These are phyloP conservation scores for Hypholoma sublateritium DNA, from an alignment of 768 basidiomycete genomes.

Conservation along the genomic window DNA sequence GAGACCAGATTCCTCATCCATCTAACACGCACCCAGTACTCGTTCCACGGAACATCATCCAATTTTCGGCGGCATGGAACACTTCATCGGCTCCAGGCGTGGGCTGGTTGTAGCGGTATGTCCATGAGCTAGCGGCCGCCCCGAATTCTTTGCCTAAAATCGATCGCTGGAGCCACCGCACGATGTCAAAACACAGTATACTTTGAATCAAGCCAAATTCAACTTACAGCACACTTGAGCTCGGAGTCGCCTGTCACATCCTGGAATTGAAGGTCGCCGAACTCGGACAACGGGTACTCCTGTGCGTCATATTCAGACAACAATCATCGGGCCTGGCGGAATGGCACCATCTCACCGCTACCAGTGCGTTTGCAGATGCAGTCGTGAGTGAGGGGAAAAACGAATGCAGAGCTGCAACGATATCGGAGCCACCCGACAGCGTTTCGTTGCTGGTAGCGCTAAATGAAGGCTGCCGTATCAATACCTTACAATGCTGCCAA, in stretches of 20 bases:
- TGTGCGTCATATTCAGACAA: conserved; percentile 5
- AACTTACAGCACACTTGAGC: conserved; percentile 53
- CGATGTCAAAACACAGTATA: conserved; percentile 19
- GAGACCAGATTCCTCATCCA: too few species aligned
- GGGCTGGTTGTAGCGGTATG: conserved; percentile 62
- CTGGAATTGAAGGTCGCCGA: conserved; percentile 41
- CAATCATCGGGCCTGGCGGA: background rate
- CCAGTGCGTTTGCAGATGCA: conserved; percentile 20
- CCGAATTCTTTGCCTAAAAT: conserved; percentile 46
- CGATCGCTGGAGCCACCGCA: conserved; percentile 18
- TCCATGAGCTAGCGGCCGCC: conserved; percentile 39
- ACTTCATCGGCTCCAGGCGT: conserved; percentile 31
- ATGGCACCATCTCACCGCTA: conserved; percentile 32
- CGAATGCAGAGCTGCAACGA: conserved; percentile 33
- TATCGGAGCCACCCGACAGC: conserved; percentile 38
- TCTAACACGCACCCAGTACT: conserved; percentile 50
- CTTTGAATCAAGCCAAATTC: background rate
- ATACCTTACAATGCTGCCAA: background rate
- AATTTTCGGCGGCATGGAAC: conserved; percentile 59
- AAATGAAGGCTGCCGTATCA: background rate
- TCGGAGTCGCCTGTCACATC: conserved; percentile 50
- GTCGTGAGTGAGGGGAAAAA: conserved; percentile 48
- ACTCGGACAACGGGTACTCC: conserved; percentile 44
- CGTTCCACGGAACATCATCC: conserved; percentile 66
- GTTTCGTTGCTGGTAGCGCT: conserved; percentile 65